Base-by-base conservation (phyloP, 176 grass and related monocot genomes). In the Themeda triandra region DNA sequence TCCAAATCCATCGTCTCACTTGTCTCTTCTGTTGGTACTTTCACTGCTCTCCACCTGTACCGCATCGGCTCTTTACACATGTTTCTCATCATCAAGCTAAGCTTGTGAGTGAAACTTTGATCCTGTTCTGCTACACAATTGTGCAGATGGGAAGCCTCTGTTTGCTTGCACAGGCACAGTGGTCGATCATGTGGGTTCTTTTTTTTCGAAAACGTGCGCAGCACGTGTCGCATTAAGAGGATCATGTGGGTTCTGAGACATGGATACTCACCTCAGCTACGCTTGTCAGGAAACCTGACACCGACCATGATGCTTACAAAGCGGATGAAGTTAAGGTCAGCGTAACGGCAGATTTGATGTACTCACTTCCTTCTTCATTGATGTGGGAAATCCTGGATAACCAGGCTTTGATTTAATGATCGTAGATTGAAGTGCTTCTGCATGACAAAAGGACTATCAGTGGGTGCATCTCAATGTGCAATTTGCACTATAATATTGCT, bases 231-330 rank as follows among this genome's bases (percentile, higher is more conserved):
- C n/a, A n/a, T n/a, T n/a, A n/a, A n/a, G n/a, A n/a, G n/a, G 18
- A 76, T 76, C 73, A 76, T 58, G 73, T 76, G 73, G 73, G 49
- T 4, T 54, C 46, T 36, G 49, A 30, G n/a, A 76, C 73, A 36
- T 76, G 48, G 73, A 76, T 76, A 76, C 73, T 76, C 19, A 76
- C 73, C 49, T 76, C 73, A 58, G 73, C 73, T 59, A 36, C 49
- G 9, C 31, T 76, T 17, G 73, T 76, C 59, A 58, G 31, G 19
- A 76, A 76, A 76, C 48, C 10, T 76, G 49, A 33, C 73, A 76
- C 2, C 4, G 48, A 76, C 30, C 56, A 36, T 24, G 73, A 76
- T 23, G 30, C 31, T 3, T 76, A 76, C n/a, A 21, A 37, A 76
- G 48, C 8, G 4, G 31, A 21, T 58, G 73, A 76, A 33, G 48